These are phyloP conservation scores for Pythium biforme DNA, from an alignment of 352 stramenopile species.

Conservation along the genomic window DNA sequence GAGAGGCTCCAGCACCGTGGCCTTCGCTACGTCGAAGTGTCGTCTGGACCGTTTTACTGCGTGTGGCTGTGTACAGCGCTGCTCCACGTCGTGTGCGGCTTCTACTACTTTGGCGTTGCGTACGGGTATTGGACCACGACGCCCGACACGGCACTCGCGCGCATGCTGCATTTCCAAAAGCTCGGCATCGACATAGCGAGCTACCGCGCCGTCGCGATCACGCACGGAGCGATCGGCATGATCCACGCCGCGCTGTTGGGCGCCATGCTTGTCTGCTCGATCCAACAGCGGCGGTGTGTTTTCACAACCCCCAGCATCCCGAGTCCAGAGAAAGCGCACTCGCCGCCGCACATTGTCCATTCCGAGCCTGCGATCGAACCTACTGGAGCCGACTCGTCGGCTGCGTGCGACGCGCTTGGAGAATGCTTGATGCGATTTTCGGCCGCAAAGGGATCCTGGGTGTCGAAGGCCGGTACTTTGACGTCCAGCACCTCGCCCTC, in stretches of 20 bases:
- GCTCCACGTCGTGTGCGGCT: not conserved
- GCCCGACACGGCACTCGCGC: not conserved
- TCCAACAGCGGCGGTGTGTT: not conserved
- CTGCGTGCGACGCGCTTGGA: no score
- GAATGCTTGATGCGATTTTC: no score
- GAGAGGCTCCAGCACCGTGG: not conserved
- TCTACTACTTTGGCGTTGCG: not conserved
- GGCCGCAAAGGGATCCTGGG: no score
- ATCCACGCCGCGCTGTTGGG: not conserved
- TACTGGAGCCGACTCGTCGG: no score
- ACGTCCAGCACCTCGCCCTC: not conserved
- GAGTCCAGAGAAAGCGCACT: no score
- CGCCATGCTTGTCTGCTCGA: not conserved
- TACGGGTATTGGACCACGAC: constrained; percentile 1
- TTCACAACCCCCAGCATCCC: not conserved
- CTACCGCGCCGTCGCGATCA: not conserved
- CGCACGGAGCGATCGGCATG: not conserved
- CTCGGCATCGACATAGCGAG: not conserved
- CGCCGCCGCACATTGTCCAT: no score
- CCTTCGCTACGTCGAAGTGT: not conserved
- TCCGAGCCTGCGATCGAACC: no score
- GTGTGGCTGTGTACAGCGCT: not conserved
- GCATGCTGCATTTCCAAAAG: not conserved
- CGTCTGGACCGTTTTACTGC: not conserved
- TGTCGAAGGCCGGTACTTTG: constrained; percentile 16